Evolutionary conservation across 139 green algal species (phyloP).

Genomic region (Monoraphidium neglectum): DNA sequence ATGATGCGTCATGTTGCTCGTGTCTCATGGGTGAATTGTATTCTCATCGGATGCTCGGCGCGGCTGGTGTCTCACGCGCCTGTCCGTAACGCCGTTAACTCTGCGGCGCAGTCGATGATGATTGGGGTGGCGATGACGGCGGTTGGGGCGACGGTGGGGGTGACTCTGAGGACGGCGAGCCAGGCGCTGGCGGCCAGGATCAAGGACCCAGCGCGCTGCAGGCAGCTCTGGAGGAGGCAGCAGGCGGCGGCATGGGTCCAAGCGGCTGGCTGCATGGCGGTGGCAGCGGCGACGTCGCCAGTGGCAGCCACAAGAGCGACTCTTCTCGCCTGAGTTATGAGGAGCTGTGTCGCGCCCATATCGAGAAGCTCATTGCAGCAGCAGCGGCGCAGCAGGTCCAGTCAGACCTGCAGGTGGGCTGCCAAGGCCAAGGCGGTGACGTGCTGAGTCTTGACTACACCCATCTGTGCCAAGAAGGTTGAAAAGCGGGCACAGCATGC

Average conservation of each 20-base stretch:
- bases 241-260: neutral
- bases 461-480: no score
- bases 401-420: conserved; percentile 6
- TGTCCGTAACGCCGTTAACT: no score
- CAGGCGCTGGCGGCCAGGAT: neutral
- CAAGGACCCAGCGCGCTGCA: neutral
- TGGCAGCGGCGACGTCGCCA: neutral
- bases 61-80: no score
- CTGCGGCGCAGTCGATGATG: conserved; percentile 5
- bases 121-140: neutral
- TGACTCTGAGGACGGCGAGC: conserved; percentile 17
- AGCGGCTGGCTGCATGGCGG: neutral
- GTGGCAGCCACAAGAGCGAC: neutral
- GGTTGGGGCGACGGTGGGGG: neutral
- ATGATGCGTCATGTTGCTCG: no score
- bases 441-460: no score
- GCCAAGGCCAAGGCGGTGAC: no score
- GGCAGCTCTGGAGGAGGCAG: neutral
- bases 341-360: conserved; percentile 7
- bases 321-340: neutral
- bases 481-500: no score
- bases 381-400: conserved; percentile 1
- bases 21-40: no score
- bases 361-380: neutral
- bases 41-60: no score